Evolutionary conservation across 106 monocot species (phyloP).

Genomic region (Narthecium ossifragum): DNA sequence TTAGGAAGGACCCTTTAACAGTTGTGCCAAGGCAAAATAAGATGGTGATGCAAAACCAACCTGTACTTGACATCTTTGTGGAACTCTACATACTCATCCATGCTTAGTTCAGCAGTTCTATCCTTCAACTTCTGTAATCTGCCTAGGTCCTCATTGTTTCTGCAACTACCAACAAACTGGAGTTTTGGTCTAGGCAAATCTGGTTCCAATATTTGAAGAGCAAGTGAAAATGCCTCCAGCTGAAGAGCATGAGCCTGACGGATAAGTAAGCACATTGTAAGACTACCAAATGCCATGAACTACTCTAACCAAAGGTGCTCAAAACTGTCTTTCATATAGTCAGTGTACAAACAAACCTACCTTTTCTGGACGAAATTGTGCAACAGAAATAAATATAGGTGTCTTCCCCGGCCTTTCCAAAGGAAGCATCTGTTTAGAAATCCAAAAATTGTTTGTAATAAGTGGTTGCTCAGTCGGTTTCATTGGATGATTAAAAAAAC

Average conservation of each 20-base stretch:
- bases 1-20: too few relatives aligned
- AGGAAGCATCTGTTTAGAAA: conserved; percentile 53
- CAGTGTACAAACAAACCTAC: too few relatives aligned
- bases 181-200: conserved; percentile 64
- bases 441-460: neutral
- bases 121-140: conserved; percentile 72
- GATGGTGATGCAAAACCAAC: conserved; percentile 22
- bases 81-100: conserved; percentile 82
- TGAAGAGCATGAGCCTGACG: conserved; percentile 74
- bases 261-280: neutral
- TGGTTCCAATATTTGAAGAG: conserved; percentile 47
- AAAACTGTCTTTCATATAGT: too few relatives aligned
- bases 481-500: too few relatives aligned
- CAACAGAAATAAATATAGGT: conserved; percentile 72
- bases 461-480: neutral
- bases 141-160: conserved; percentile 66
- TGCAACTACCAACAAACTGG: conserved; percentile 88
- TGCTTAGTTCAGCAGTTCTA: conserved; percentile 40
- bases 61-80: conserved; percentile 74
- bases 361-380: conserved; percentile 98
- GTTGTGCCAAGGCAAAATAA: too few relatives aligned
- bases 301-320: neutral
- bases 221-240: conserved; percentile 77
- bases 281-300: neutral
- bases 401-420: conserved; percentile 46